These are phyloP conservation scores for Cryphonectria japonica DNA, from an alignment of 2,329 filamentous ascomycete genomes.

Conservation along the genomic window DNA sequence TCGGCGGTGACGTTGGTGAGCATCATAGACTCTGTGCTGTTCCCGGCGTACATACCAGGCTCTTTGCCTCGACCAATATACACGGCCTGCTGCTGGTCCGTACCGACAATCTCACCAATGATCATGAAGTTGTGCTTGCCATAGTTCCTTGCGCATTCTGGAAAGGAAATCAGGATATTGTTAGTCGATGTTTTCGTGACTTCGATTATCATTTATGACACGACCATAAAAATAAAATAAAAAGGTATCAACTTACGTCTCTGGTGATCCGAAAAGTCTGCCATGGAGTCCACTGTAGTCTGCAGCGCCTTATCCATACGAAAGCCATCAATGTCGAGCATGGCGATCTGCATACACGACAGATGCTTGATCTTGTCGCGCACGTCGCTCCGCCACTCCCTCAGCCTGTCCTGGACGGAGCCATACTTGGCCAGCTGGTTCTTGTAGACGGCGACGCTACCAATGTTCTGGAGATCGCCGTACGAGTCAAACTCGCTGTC, in stretches of 20 bases:
- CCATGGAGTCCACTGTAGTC: conserved; percentile 64
- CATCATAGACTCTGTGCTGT: conserved; percentile 51
- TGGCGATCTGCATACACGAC: conserved; percentile 65
- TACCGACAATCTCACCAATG: conserved; percentile 66
- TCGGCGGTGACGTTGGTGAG: conserved; percentile 47
- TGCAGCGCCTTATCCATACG: conserved; percentile 70
- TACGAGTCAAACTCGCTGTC: conserved; percentile 68
- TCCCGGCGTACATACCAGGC: conserved; percentile 53
- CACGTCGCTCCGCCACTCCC: conserved; percentile 65
- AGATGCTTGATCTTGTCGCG: conserved; percentile 61
- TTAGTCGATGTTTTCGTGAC: not conserved
- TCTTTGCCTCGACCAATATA: conserved; percentile 66
- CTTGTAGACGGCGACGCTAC: conserved; percentile 66
- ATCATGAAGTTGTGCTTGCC: conserved; percentile 69
- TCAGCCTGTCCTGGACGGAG: conserved; percentile 67
- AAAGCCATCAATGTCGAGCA: conserved; percentile 69
- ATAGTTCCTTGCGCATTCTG: conserved; percentile 54
- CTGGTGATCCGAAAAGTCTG: conserved; percentile 59
- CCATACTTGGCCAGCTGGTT: conserved; percentile 69
- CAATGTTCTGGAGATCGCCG: conserved; percentile 58
- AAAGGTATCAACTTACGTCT: conserved; percentile 40
- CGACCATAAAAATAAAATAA: too few relatives aligned
- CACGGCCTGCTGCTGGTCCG: conserved; percentile 62
- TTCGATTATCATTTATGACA: too few relatives aligned
- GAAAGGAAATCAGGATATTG: not conserved